Conservation (phyloP, 2,329 filamentous ascomycete species). For the Penicillium frequentans region DNA sequence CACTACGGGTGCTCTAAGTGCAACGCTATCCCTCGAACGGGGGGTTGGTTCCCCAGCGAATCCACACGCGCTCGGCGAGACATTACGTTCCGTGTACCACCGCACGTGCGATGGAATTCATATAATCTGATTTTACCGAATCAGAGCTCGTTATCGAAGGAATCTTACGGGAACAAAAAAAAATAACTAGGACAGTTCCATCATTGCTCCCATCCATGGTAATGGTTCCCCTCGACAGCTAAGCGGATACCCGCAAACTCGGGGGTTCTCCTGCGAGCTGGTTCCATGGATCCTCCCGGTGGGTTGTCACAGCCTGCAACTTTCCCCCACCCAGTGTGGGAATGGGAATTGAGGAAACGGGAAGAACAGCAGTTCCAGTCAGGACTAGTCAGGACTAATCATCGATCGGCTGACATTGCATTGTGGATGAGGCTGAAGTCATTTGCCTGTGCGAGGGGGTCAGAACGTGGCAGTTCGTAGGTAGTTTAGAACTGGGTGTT, state of each 20-base stretch:
- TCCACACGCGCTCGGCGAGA: slow-evolving; percentile 1
- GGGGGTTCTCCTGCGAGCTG: slow-evolving; percentile 4
- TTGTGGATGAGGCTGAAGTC: slow-evolving; percentile 13
- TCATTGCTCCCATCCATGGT: not conserved
- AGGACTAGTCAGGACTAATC: not conserved
- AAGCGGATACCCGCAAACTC: not conserved
- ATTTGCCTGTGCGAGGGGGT: not conserved
- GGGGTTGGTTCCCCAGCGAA: not conserved
- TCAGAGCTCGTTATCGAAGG: not conserved
- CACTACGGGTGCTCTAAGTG: not conserved
- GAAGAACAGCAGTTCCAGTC: not conserved
- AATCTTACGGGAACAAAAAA: not conserved
- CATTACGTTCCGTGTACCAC: slow-evolving; percentile 5
- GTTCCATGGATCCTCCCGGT: slow-evolving; percentile 6
- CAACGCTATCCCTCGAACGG: slow-evolving; percentile 3
- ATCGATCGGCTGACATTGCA: not conserved
- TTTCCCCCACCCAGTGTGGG: not conserved
- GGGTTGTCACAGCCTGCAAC: slow-evolving; percentile 6
- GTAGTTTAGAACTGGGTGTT: not conserved
- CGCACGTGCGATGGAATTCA: not conserved
- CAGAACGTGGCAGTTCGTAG: slow-evolving; percentile 3
- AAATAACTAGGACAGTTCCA: not conserved
- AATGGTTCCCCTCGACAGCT: not conserved
- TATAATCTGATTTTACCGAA: not conserved
- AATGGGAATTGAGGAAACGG: not conserved